Percentiles rank a stretch among this genome's conserved stretches.
Evolutionary conservation across 768 basidiomycete genomes (phyloP).

Genomic region (Trametes villosa): DNA sequence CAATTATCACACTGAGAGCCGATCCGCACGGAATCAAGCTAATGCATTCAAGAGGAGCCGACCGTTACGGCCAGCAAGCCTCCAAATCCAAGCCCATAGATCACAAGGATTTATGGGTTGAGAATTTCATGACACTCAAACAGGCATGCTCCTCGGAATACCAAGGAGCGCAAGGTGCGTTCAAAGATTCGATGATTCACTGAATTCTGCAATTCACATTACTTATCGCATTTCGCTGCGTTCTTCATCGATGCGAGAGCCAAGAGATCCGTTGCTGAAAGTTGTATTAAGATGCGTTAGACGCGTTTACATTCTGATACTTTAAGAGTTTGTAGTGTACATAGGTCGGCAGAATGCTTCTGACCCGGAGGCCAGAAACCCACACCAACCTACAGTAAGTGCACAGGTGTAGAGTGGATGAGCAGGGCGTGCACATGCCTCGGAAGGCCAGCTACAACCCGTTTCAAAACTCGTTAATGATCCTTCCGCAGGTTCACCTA

Average conservation of each 20-base stretch:
- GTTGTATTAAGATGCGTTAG: constrained; percentile 30
- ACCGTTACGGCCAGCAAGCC: constrained; percentile 39
- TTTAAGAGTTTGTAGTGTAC: constrained; percentile 24
- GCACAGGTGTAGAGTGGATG: constrained; percentile 53
- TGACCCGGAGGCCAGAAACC: constrained; percentile 28
- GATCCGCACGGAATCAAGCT: constrained; percentile 36
- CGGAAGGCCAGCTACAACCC: constrained; percentile 26
- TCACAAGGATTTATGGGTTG: constrained; percentile 45
- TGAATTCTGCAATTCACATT: constrained; percentile 85
- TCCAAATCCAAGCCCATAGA: constrained; percentile 46
- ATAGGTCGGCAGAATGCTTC: constrained; percentile 41
- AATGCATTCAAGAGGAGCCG: constrained; percentile 53
- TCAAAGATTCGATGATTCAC: constrained; percentile 86
- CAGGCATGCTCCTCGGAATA: constrained; percentile 76
- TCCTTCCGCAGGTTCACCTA: constrained; percentile 85
- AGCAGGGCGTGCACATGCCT: constrained; percentile 39
- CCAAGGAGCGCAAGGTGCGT: constrained; percentile 79
- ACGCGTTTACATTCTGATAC: constrained; percentile 28
- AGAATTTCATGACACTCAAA: constrained; percentile 73
- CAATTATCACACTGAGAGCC: constrained; percentile 56
- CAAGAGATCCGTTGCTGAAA: constrained; percentile 49
- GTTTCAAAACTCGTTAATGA: constrained; percentile 55
- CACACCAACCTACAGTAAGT: constrained; percentile 33
- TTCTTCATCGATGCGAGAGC: constrained; percentile 83
- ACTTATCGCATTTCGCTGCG: constrained; percentile 80